Percentiles rank a stretch among this genome's conserved stretches.
Evolutionary conservation across 1,139 yeast species (phyloP).

Genomic region (Pichia sp.): DNA sequence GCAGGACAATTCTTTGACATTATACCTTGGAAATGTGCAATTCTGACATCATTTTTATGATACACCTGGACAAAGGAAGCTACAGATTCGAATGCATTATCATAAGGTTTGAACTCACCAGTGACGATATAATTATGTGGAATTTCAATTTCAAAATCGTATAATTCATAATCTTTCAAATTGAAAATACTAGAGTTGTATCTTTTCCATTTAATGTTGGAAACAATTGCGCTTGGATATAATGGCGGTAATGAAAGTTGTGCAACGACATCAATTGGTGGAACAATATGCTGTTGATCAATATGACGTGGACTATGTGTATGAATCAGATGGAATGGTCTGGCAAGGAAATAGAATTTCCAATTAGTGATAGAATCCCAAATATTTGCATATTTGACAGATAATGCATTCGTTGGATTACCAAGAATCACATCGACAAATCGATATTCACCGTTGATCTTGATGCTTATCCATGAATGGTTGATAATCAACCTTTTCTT

Average conservation of each 20-base stretch:
- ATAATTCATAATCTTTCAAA: conserved; percentile 70
- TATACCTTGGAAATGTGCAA: conserved; percentile 76
- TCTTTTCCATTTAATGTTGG: conserved; percentile 56
- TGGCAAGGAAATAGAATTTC: conserved; percentile 68
- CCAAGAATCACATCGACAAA: conserved; percentile 71
- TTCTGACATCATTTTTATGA: conserved; percentile 64
- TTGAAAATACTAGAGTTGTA: conserved; percentile 78
- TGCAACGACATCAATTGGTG: conserved; percentile 75
- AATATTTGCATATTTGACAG: conserved; percentile 21
- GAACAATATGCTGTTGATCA: conserved; percentile 80
- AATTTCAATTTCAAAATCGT: conserved; percentile 71
- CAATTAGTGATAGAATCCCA: conserved; percentile 13
- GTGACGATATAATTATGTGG: conserved; percentile 70
- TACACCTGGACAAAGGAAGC: conserved; percentile 73
- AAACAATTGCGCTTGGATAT: conserved; percentile 74
- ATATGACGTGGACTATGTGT: conserved; percentile 84
- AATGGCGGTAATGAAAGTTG: conserved; percentile 82
- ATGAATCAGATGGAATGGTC: conserved; percentile 72
- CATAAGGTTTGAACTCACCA: conserved; percentile 51
- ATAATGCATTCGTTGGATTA: conserved; percentile 49
- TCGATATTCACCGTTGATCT: conserved; percentile 74
- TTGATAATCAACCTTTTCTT: conserved; percentile 51
- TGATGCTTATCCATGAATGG: conserved; percentile 87
- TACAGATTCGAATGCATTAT: conserved; percentile 30
- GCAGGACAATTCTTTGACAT: conserved; percentile 65